Evolutionary conservation across 2,329 filamentous ascomycete genomes (phyloP), one percentile per base, ranked within the genome.

Genomic region (Fusarium xylarioides): DNA sequence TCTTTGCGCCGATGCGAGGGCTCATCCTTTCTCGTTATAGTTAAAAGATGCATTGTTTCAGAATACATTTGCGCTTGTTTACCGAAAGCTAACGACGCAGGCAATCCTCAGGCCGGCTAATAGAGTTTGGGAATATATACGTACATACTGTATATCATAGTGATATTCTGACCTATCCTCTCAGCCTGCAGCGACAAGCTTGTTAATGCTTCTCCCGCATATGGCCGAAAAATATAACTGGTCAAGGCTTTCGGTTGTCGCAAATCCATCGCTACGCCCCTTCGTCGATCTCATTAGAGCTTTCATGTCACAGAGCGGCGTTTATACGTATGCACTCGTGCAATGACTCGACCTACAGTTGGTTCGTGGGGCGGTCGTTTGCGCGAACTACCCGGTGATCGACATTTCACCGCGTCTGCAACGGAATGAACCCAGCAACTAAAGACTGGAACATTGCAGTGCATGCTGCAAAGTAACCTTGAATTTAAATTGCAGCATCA

Each of bases 271-370:
- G 44, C 47, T 54, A 59, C 67, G 52, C 37, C 54, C 54, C 46
- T 68, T 53, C 65, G 76, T 75, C 71, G 74, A 78, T 77, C 76
- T 37, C 60, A 72, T 72, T 68, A 72, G 60, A 75, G 76, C 74
- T 74, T 62, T 46, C 44, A 59, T 53, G 64, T 68, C 64, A 64
- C 62, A 60, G 62, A 63, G 49, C 47, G 28, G 58, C 19, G 23
- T 38, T 28, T 49, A n/a, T 52, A 52, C n/a, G 30, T 26, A 52
- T 34, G 47, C 72, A 72, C 57, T 43, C 32, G 38, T 63, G 42
- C 71, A 70, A 70, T 73, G 61, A 68, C 68, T 74, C 63, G 44
- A 35, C 70, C 59, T 59, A 58, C 65, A 64, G 68, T 64, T 66
- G 67, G 67, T 47, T 66, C 63, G 46, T 59, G 56, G 59, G 55